Conservation (phyloP, 2,329 filamentous ascomycete genomes). For the Colletotrichum musicola region DNA sequence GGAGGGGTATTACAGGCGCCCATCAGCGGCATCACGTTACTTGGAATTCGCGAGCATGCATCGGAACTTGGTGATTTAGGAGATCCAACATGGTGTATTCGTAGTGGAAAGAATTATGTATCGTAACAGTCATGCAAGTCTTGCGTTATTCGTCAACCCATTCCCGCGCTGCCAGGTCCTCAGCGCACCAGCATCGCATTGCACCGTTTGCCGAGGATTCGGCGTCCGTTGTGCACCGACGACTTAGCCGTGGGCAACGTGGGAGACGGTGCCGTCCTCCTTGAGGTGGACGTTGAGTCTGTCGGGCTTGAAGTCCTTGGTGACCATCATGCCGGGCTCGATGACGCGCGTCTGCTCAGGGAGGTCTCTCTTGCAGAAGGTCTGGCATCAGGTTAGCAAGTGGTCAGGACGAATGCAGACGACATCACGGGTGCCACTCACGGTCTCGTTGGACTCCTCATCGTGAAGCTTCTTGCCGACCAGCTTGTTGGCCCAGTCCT, state of each 20-base stretch:
- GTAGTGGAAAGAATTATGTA: not conserved
- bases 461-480: constrained; percentile 73
- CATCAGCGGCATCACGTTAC: constrained; percentile 26
- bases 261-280: constrained; percentile 71
- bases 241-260: constrained; percentile 67
- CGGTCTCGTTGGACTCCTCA: constrained; percentile 63
- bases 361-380: constrained; percentile 71
- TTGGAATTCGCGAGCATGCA: not conserved
- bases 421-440: constrained; percentile 49
- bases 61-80: too few species aligned
- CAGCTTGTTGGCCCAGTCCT: constrained; percentile 73
- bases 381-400: constrained; percentile 52
- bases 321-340: constrained; percentile 68
- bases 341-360: constrained; percentile 69
- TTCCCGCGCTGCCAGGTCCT: not conserved
- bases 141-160: constrained; percentile 4
- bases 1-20: not conserved
- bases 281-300: constrained; percentile 71
- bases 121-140: constrained; percentile 1
- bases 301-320: constrained; percentile 66
- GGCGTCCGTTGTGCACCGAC: not conserved
- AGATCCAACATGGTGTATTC: too few species aligned
- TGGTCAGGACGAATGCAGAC: not conserved
- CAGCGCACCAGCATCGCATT: not conserved
- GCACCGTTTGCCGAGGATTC: too few species aligned